These are phyloP conservation scores for Rhynchosporium secalis DNA, from an alignment of 2,329 filamentous ascomycete genomes.

Conservation along the genomic window DNA sequence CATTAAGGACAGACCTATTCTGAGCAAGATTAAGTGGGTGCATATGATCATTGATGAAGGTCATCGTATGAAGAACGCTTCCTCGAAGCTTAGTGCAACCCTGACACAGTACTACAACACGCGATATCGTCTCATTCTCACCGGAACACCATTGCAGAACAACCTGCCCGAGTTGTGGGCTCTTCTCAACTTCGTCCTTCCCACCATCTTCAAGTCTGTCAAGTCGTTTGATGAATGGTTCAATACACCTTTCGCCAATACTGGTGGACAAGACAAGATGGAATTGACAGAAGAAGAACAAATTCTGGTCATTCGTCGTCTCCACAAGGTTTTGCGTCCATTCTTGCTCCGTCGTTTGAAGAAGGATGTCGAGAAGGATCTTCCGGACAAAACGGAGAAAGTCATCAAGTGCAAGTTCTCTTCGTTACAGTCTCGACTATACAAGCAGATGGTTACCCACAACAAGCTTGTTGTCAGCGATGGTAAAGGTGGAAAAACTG, in stretches of 20 bases:
- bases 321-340: slow-evolving; percentile 95
- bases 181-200: slow-evolving; percentile 95
- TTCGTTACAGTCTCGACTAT: slow-evolving; percentile 85
- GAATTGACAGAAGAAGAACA: slow-evolving; percentile 99
- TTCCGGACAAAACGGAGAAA: slow-evolving; percentile 98
- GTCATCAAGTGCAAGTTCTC: slow-evolving; percentile 99
- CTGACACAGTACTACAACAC: slow-evolving; percentile 95
- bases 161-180: slow-evolving; percentile 96
- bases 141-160: slow-evolving; percentile 95
- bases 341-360: slow-evolving; percentile 98
- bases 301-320: slow-evolving; percentile 93
- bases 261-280: slow-evolving; percentile 97
- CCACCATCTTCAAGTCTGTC: slow-evolving; percentile 98
- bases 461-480: slow-evolving; percentile 94
- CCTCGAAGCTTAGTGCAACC: slow-evolving; percentile 93
- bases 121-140: slow-evolving; percentile 93
- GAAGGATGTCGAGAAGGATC: slow-evolving; percentile 98
- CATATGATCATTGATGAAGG: slow-evolving; percentile 99
- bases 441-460: slow-evolving; percentile 96
- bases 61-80: slow-evolving; percentile 98
- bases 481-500: slow-evolving; percentile 91
- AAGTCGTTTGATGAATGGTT: slow-evolving; percentile 99
- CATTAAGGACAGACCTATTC: slow-evolving; percentile 93
- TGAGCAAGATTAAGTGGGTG: slow-evolving; percentile 99
- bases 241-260: slow-evolving; percentile 98